Evolutionary conservation across 2,329 filamentous ascomycete species (phyloP), one percentile per base, ranked within the genome.

Genomic region (Aspergillus tanneri): DNA sequence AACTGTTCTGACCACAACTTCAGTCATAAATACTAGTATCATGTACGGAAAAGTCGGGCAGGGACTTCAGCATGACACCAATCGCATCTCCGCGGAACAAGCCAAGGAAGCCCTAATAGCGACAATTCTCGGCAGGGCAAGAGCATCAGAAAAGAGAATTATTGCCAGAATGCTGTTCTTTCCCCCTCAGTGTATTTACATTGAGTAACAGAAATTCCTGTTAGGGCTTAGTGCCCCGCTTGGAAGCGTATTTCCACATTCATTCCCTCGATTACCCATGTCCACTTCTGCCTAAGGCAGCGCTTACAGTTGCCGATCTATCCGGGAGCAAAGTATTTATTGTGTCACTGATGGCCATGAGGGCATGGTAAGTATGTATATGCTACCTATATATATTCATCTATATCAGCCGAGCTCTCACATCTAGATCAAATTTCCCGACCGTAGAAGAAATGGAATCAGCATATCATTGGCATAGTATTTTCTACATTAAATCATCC

Each of bases 171-270:
- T 16, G 47, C 25, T 10, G 18, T 11, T 25, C 25, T 23, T 59
- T 59, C 47, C 67, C 67, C 68, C 46, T 67, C 62, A 69, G 39
- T 38, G 42, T 22, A 43, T 63, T 68, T 67, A 53, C 36, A 54
- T 70, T 67, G 58, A 53, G 64, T 70, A 69, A 69, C 55, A 58
- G 56, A 66, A 68, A 68, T 37, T 54, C 60, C 57, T 12, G 2
- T 44, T 59, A 19, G 7, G 57, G 52, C 35, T 58, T 68, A 67
- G 65, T 41, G 60, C 54, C 53, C 28, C 11, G 10, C 12, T 12
- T 32, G 28, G 28, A 32, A 14, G 6, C 12, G 5, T 5, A 6
- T n/a, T n/a, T 14, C 28, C 14, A 18, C 19, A 34, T 16, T 18
- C 9, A 18, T 12, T 16, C 30, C 30, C 14, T 7, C 14, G 7